Base-by-base conservation (phyloP, 768 basidiomycete species). In the Termitomyces titanicus region DNA sequence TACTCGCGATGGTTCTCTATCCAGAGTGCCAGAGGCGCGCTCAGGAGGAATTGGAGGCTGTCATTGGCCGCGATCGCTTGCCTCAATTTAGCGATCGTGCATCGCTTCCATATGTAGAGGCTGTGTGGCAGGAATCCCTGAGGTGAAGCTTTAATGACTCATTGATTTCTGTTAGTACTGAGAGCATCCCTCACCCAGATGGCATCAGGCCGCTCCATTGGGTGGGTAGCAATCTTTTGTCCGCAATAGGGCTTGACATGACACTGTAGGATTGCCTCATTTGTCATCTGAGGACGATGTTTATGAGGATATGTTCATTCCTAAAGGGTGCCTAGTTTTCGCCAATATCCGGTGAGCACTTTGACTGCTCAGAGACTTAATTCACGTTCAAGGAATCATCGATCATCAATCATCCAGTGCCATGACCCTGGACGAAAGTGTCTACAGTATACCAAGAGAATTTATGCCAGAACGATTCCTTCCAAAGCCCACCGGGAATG, bases 401-500 rank as follows among this genome's bases (percentile, higher is more conserved):
- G n/a, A n/a, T n/a, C n/a, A n/a, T n/a, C n/a, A n/a, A 38, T 9
- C 3, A 24, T 35, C 3, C 22, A 74, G 71, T 59, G 66, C 59
- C 17, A 70, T 71, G 40, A 64, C 65, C 10, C 61, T 62, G 7
- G 68, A 74, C 54, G 67, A 67, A 15, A 55, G 48, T 4, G 60
- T 66, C 29, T 73, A 70, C 47, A 57, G 54, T 3, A 52, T 72
- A 45, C 71, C 72, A 0, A 40, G 55, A 11, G 48, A 49, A 15
- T 74, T 74, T 38, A 37, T 63, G 8, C 62, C 68, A 2, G 51
- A 45, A 5, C 64, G 72, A 7, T 73, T 67, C 61, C 47, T 72
- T 5, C 61, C 65, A 2, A 63, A 59, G 45, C 58, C 61, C 20
- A 52, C 35, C 5, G 65, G 64, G 2, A 47, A 42, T 17, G 61